These are phyloP conservation scores for Umbilicaria muhlenbergii DNA, from an alignment of 495 filamentous ascomycete genomes.

Conservation along the genomic window DNA sequence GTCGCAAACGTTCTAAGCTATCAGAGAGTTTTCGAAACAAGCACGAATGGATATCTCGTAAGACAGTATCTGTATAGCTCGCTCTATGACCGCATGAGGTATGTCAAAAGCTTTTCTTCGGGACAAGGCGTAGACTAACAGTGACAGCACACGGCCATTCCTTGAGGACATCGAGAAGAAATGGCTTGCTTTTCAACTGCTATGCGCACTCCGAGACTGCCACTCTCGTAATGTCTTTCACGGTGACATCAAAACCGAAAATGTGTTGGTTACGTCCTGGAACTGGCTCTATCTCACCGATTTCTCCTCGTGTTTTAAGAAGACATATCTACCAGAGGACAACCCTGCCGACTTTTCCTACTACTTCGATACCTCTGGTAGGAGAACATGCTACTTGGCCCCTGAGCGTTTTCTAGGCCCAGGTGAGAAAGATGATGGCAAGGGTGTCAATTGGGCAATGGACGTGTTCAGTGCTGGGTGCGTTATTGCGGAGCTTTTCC, in stretches of 20 bases:
- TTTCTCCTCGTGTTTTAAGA: constrained; percentile 92
- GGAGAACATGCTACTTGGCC: constrained; percentile 90
- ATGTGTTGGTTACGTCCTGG: constrained; percentile 93
- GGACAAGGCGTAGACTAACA: not conserved
- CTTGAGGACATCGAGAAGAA: constrained; percentile 96
- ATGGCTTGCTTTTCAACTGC: constrained; percentile 93
- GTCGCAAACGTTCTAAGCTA: constrained; percentile 87
- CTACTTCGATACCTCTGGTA: constrained; percentile 86
- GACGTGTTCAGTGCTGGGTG: constrained; percentile 97
- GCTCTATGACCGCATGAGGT: constrained; percentile 89
- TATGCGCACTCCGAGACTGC: constrained; percentile 85
- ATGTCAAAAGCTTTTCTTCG: constrained; percentile 2
- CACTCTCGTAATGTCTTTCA: constrained; percentile 86
- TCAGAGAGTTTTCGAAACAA: constrained; percentile 78
- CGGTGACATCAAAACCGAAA: constrained; percentile 97
- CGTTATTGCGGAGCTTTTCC: constrained; percentile 91
- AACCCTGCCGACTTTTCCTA: constrained; percentile 96
- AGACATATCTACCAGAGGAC: constrained; percentile 85
- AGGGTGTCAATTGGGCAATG: constrained; percentile 80
- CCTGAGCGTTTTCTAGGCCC: constrained; percentile 77
- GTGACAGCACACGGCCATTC: constrained; percentile 69
- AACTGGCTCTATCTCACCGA: constrained; percentile 98
- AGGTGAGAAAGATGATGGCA: constrained; percentile 47
- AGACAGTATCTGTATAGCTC: constrained; percentile 93
- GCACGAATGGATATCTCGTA: constrained; percentile 83